phyloP scores from a whole-genome alignment of 805 yeast genomes.

The Komagataella ulmi region DNA sequence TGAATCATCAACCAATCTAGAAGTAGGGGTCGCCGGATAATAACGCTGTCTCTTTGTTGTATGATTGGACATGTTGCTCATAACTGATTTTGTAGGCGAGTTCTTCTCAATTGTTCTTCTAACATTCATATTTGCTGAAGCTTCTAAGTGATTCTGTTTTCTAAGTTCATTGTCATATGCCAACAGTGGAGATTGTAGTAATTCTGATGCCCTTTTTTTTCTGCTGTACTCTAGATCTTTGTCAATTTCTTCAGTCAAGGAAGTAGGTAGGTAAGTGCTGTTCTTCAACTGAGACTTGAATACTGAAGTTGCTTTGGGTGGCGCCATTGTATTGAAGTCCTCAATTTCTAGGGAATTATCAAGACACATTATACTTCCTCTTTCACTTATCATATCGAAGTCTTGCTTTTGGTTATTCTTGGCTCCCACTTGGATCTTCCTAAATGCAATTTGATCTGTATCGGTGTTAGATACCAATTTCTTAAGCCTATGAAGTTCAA shows the following conservation, averaged over 20 bases:
- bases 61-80: not conserved
- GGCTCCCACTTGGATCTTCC: not conserved
- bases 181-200: not conserved
- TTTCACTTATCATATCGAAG: not conserved
- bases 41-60: not conserved
- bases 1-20: not conserved
- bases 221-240: not conserved
- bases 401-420: not conserved
- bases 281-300: not conserved
- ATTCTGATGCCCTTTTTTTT: not conserved
- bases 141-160: not conserved
- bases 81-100: not conserved
- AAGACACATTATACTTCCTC: not conserved
- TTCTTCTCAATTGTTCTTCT: not conserved
- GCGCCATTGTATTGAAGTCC: not conserved
- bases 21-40: not conserved
- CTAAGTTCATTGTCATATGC: not conserved
- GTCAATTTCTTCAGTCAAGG: not conserved
- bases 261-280: not conserved
- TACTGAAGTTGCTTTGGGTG: not conserved
- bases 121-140: not conserved
- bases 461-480: not conserved
- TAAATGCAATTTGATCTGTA: not conserved
- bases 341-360: not conserved
- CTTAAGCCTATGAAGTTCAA: not conserved